Percentiles rank a stretch among this genome's conserved stretches.
These are phyloP conservation scores for Dictyostelium brefeldianum DNA, from an alignment of 78 protist genomes.

Conservation along the genomic window DNA sequence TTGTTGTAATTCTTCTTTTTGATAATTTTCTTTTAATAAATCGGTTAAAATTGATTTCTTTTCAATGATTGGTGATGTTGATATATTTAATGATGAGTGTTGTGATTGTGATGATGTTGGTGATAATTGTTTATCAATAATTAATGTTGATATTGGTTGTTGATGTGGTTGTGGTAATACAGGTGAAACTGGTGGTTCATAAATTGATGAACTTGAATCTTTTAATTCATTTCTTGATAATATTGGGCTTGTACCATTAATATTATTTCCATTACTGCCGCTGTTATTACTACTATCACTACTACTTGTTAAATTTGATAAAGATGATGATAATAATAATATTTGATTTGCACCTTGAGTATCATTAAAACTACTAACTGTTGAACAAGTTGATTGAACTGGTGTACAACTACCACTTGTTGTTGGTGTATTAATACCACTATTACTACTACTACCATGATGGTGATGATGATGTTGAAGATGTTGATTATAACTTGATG, in stretches of 20 bases:
- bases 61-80: constrained; percentile 25
- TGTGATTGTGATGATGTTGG: not conserved
- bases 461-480: not conserved
- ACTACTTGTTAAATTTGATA: no score
- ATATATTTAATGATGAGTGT: not conserved
- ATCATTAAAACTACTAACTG: constrained; percentile 27
- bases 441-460: not conserved
- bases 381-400: not conserved
- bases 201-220: not conserved
- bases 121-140: constrained; percentile 12
- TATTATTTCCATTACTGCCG: not conserved
- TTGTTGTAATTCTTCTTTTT: constrained; percentile 7
- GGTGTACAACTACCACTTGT: not conserved
- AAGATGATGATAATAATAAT: no score
- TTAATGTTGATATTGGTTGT: constrained; percentile 9
- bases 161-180: not conserved
- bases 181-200: not conserved
- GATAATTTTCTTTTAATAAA: constrained; percentile 31
- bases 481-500: constrained; percentile 19
- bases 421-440: not conserved
- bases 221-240: not conserved
- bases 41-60: constrained; percentile 48
- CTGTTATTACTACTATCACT: no score
- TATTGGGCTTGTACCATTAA: not conserved
- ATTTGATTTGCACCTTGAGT: no score